A percentile compares a stretch with the other conserved stretches of the same genome.
Evolutionary conservation across 2,329 filamentous ascomycete species (phyloP).

Genomic region (Metarhizium anisopliae): DNA sequence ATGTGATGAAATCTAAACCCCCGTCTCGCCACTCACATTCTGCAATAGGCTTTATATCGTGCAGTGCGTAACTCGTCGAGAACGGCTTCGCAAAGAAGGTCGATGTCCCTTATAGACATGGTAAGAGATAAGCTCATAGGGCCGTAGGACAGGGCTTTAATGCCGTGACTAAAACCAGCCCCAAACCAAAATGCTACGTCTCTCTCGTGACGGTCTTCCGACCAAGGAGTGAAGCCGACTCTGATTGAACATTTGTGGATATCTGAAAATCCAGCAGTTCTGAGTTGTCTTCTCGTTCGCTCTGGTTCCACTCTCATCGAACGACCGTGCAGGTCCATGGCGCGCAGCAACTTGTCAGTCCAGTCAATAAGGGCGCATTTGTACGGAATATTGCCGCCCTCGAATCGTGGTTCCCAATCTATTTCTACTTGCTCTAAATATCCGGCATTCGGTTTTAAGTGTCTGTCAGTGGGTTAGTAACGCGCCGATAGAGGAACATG

Average conservation of each 20-base stretch:
- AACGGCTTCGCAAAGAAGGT: slow-evolving; percentile 50
- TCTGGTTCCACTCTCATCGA: not conserved
- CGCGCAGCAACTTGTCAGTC: not conserved
- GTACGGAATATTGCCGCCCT: slow-evolving; percentile 45
- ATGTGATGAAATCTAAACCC: not conserved
- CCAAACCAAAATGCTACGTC: slow-evolving; percentile 72
- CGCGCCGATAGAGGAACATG: not conserved
- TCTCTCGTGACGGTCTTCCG: slow-evolving; percentile 49
- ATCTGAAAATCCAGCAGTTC: slow-evolving; percentile 63
- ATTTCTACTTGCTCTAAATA: slow-evolving; percentile 78
- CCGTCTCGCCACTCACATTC: slow-evolving; percentile 48
- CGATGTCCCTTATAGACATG: slow-evolving; percentile 45
- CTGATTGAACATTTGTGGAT: slow-evolving; percentile 58
- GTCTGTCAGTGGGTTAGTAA: slow-evolving; percentile 32
- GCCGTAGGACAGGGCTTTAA: slow-evolving; percentile 59
- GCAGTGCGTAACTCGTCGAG: slow-evolving; percentile 56
- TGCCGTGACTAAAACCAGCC: slow-evolving; percentile 58
- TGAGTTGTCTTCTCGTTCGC: slow-evolving; percentile 33
- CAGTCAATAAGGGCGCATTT: slow-evolving; percentile 47
- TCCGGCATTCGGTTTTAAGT: slow-evolving; percentile 64
- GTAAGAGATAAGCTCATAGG: slow-evolving; percentile 47
- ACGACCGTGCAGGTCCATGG: not conserved
- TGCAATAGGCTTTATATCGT: slow-evolving; percentile 59
- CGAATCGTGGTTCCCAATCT: slow-evolving; percentile 56
- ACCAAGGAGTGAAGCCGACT: slow-evolving; percentile 64